These are phyloP conservation scores for Hypoxylon rubiginosum DNA, from an alignment of 2,329 filamentous ascomycete species.

Conservation along the genomic window DNA sequence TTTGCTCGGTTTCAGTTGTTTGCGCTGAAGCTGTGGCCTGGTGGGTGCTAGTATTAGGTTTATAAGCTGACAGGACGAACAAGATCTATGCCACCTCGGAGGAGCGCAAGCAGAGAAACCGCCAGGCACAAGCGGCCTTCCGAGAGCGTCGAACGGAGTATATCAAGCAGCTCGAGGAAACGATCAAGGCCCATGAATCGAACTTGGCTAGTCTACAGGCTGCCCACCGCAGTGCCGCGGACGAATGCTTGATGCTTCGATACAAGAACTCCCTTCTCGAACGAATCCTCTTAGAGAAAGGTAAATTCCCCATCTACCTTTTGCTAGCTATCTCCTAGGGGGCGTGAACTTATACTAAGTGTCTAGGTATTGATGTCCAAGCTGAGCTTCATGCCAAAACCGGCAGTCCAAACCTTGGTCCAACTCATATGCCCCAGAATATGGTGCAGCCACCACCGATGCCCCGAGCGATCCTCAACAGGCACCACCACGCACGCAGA, in stretches of 20 bases:
- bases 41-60: constrained; percentile 12
- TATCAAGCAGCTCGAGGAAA: constrained; percentile 98
- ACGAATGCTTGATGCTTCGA: constrained; percentile 97
- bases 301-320: constrained; percentile 60
- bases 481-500: constrained; percentile 77
- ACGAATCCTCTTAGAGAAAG: constrained; percentile 95
- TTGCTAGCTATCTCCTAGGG: not conserved
- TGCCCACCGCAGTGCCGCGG: constrained; percentile 92
- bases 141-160: constrained; percentile 97
- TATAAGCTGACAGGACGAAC: constrained; percentile 35
- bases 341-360: constrained; percentile 18
- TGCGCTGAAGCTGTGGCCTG: not conserved
- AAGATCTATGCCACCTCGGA: constrained; percentile 99
- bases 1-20: constrained; percentile 8
- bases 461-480: constrained; percentile 84
- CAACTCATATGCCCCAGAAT: constrained; percentile 75
- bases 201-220: constrained; percentile 92
- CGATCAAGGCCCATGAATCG: constrained; percentile 96
- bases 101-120: constrained; percentile 96
- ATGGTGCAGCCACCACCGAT: constrained; percentile 81
- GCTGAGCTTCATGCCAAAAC: constrained; percentile 94
- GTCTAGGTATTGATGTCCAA: constrained; percentile 92
- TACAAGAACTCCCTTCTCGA: constrained; percentile 99
- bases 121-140: constrained; percentile 97
- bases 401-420: constrained; percentile 83